Evolutionary conservation across 2,329 filamentous ascomycete species (phyloP), one percentile per base, ranked within the genome.

Genomic region (Phaeosphaeria sp.): DNA sequence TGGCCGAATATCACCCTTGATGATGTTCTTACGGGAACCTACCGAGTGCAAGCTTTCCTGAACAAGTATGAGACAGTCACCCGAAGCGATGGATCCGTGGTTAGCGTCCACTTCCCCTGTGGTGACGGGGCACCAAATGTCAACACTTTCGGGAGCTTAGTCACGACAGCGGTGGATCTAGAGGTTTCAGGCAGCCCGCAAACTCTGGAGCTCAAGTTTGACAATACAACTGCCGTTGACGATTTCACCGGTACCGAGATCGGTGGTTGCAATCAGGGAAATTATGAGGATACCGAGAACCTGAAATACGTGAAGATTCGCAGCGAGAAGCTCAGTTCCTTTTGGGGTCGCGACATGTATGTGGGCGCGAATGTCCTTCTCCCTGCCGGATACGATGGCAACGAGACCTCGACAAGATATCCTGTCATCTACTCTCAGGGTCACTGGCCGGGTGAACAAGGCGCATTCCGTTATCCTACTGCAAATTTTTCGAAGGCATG

Each of bases 221-320:
- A 68, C 54, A 71, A 71, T 44, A 54, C 72, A 22, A 71, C 66
- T 0, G 60, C 63, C 1, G 20, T 56, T 2, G 60, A 66, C n/a
- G 48, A 59, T 0, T 72, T 74, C 52, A 66, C 59, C 17, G 75
- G 75, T 3, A 70, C 59, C 6, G 77, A 78, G 54, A 76, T 77
- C 27, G 75, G 77, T 1, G 73, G 74, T 3, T 78, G 77, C 57
- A 59, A 67, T 20, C 77, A 79, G 52, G 76, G 74, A n/a, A 79
- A 78, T 53, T 78, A 78, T 50, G 58, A 64, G 27, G 75, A 78
- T 25, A 75, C 69, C 0, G 64, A 71, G 6, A 56, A 56, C 3
- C 52, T 78, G 2, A 78, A 77, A 54, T 60, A 76, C 49, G 50
- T 78, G 63, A 79, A 78, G 60, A 77, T 78, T 17, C 74, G 73